These are phyloP conservation scores for Exophiala spinifera DNA, from an alignment of 2,329 filamentous ascomycete genomes.

Conservation along the genomic window DNA sequence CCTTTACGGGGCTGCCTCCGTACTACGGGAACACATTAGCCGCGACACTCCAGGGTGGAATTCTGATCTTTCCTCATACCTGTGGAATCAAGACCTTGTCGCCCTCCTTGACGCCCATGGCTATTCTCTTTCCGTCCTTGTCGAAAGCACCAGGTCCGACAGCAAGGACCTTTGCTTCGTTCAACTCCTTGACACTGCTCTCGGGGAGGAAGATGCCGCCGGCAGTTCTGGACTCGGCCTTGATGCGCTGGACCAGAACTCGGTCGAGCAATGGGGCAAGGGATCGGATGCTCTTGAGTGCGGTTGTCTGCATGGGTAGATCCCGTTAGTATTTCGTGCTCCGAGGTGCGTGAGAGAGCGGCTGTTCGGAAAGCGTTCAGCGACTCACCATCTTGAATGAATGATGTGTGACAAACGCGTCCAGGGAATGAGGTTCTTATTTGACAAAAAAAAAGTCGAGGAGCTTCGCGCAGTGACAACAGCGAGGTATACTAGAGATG, in stretches of 20 bases:
- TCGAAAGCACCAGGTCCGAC: constrained; percentile 86
- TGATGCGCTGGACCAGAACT: constrained; percentile 95
- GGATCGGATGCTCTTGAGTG: constrained; percentile 91
- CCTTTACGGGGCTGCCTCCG: constrained; percentile 92
- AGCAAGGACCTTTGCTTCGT: constrained; percentile 93
- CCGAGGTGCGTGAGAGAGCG: too few species aligned
- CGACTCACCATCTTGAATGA: constrained; percentile 18
- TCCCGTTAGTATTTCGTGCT: background rate
- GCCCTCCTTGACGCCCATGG: constrained; percentile 76
- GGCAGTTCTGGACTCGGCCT: constrained; percentile 94
- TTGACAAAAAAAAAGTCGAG: background rate
- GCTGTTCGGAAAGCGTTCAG: too few species aligned
- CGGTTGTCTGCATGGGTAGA: constrained; percentile 33
- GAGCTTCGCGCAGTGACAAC: background rate
- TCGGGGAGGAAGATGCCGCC: constrained; percentile 97
- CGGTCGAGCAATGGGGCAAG: constrained; percentile 96
- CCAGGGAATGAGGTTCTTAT: background rate
- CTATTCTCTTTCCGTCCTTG: constrained; percentile 82
- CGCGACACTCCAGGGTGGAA: background rate
- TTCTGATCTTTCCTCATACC: constrained; percentile 52
- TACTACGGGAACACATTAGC: constrained; percentile 56
- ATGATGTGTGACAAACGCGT: background rate
- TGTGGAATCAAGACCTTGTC: constrained; percentile 95
- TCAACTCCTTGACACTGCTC: constrained; percentile 94
- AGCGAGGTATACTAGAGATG: background rate